These are phyloP conservation scores for Botrytis porri DNA, from an alignment of 2,329 filamentous ascomycete genomes.

Conservation along the genomic window DNA sequence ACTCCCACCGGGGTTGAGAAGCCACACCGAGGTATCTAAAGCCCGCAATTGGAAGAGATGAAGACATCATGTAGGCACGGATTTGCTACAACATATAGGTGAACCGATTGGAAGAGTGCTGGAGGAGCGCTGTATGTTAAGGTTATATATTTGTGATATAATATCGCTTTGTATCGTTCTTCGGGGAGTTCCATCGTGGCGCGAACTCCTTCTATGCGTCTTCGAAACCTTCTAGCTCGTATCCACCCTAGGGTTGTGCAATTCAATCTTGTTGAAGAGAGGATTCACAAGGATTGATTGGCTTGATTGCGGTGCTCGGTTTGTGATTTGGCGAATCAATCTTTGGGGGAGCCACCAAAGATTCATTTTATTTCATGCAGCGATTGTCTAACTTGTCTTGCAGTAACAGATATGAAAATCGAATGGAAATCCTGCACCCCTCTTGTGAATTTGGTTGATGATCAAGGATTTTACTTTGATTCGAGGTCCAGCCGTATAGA, in stretches of 20 bases:
- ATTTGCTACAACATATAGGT: neutral
- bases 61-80: conserved; percentile 3
- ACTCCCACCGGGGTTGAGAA: neutral
- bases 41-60: neutral
- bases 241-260: conserved; percentile 13
- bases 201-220: conserved; percentile 20
- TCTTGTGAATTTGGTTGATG: conserved; percentile 1
- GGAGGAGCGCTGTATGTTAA: neutral
- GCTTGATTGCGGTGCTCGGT: neutral
- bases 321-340: conserved; percentile 5
- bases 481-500: neutral
- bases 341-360: neutral
- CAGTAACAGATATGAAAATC: neutral
- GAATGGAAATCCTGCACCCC: neutral
- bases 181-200: conserved; percentile 6
- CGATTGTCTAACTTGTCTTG: conserved; percentile 4
- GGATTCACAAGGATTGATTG: neutral
- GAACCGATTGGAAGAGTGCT: conserved; percentile 11
- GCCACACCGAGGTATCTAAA: conserved; percentile 9
- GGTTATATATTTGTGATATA: neutral
- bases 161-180: neutral
- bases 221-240: conserved; percentile 20
- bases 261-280: conserved; percentile 4
- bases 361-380: conserved; percentile 13
- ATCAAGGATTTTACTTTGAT: neutral